Evolutionary conservation across 2,329 filamentous ascomycete species (phyloP), one percentile per base, ranked within the genome.

Genomic region (Volutella citrinella): DNA sequence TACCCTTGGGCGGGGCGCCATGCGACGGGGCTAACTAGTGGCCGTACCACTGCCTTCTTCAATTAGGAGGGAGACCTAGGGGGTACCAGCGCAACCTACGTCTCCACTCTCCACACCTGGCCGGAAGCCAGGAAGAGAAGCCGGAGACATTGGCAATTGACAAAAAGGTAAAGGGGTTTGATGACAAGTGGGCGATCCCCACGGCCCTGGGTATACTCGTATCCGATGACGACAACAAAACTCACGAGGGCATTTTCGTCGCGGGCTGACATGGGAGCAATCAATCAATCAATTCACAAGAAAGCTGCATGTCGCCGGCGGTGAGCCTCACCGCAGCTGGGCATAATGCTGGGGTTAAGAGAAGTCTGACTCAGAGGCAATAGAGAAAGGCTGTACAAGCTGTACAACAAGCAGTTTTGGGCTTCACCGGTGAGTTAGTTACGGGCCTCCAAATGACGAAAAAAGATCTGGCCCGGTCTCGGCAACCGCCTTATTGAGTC

Each of bases 391-490:
- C 27, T 19, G 39, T 16, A 27, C 19, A 21, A 32, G 37, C 27
- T 23, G 39, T 18, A 18, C 21, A 30, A 25, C 34, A 34, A 30
- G 38, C 29, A 31, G 37, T 28, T 22, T 53, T 41, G 48, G 50
- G 48, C 46, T 50, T 53, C 48, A 52, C 50, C 50, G 50, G 53
- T 29, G 46, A 42, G n/a, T n/a, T n/a, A n/a, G n/a, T n/a, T 34
- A 39, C 42, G 40, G 46, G 44, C 41, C 49, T 42, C 39, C 27
- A 41, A 30, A 44, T 48, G 42, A 37, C 42, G 39, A 38, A 53
- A 29, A 39, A 41, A 45, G 46, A 49, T 49, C 45, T 51, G 45
- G 39, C 43, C 48, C 40, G 28, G 42, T 35, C 30, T 37, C 41
- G 39, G 45, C 30, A 51, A 40, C 39, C 42, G 45, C 41, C 35